These are phyloP conservation scores for Soucietia sequanensis DNA, from an alignment of 805 yeast genomes.

Conservation along the genomic window DNA sequence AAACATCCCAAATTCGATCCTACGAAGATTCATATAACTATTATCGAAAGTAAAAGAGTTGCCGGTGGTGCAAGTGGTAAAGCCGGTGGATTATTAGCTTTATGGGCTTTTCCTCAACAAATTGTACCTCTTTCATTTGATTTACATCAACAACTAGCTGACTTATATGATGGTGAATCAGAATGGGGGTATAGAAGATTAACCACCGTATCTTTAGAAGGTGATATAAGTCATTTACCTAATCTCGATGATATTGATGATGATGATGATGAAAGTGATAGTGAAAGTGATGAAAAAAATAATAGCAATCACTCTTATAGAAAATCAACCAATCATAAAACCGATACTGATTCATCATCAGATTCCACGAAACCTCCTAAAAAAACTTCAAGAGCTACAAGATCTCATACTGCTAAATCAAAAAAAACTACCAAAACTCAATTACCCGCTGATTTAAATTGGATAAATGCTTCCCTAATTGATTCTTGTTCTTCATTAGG, in stretches of 20 bases:
- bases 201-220: slow-evolving; percentile 84
- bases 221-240: slow-evolving; percentile 53
- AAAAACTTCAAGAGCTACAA: slow-evolving; percentile 36
- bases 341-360: slow-evolving; percentile 13
- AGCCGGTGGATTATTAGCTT: slow-evolving; percentile 92
- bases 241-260: slow-evolving; percentile 15
- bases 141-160: slow-evolving; percentile 79
- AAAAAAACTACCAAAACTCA: slow-evolving; percentile 12
- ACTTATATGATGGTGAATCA: slow-evolving; percentile 73
- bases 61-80: slow-evolving; percentile 98
- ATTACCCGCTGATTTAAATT: slow-evolving; percentile 65
- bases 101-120: slow-evolving; percentile 97
- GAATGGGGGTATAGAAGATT: slow-evolving; percentile 94
- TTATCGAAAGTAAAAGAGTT: slow-evolving; percentile 84
- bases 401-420: slow-evolving; percentile 14
- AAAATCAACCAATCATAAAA: slow-evolving; percentile 10
- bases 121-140: slow-evolving; percentile 85
- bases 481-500: slow-evolving; percentile 79
- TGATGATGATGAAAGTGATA: slow-evolving; percentile 18
- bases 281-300: slow-evolving; percentile 9
- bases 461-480: slow-evolving; percentile 70
- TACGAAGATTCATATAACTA: slow-evolving; percentile 72
- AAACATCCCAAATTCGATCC: slow-evolving; percentile 79
- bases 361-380: slow-evolving; percentile 30
- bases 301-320: slow-evolving; percentile 9